phyloP scores from a whole-genome alignment of 306 rosid genomes.

The Prinsepia uniflora region DNA sequence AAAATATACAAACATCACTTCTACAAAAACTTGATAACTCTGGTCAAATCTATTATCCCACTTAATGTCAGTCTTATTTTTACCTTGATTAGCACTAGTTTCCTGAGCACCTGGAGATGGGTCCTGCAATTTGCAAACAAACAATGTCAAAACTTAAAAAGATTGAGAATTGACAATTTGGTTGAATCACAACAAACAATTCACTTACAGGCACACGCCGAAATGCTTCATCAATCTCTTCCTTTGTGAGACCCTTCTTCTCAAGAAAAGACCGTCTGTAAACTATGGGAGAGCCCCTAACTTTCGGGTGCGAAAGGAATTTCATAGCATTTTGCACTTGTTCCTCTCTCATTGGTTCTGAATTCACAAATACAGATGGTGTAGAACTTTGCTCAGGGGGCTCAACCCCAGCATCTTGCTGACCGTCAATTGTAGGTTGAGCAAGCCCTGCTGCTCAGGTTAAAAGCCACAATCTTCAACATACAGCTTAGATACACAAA shows the following conservation, averaged over 20 bases:
- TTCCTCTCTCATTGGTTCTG: conserved; percentile 85
- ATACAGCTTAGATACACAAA: background rate
- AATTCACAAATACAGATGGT: conserved; percentile 72
- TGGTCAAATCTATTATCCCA: conserved; percentile 10
- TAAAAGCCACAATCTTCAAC: conserved; percentile 9
- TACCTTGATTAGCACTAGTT: conserved; percentile 66
- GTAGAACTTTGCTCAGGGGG: conserved; percentile 43
- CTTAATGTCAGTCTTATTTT: background rate
- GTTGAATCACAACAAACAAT: background rate
- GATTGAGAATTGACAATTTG: conserved; percentile 5
- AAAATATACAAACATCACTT: conserved; percentile 20
- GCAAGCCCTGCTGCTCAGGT: conserved; percentile 31
- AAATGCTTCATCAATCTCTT: conserved; percentile 98
- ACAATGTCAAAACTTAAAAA: conserved; percentile 9
- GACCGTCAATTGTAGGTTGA: conserved; percentile 44
- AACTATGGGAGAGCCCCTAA: conserved; percentile 81
- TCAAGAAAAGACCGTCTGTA: conserved; percentile 87
- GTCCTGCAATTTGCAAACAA: conserved; percentile 50
- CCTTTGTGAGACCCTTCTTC: conserved; percentile 90
- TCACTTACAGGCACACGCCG: conserved; percentile 79
- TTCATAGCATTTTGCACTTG: conserved; percentile 94
- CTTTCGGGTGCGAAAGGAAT: conserved; percentile 87
- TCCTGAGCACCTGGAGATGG: conserved; percentile 62
- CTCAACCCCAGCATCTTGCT: conserved; percentile 49
- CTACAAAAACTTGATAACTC: conserved; percentile 19